phyloP scores from a whole-genome alignment of 768 basidiomycete genomes.

The Suillus tomentosus region DNA sequence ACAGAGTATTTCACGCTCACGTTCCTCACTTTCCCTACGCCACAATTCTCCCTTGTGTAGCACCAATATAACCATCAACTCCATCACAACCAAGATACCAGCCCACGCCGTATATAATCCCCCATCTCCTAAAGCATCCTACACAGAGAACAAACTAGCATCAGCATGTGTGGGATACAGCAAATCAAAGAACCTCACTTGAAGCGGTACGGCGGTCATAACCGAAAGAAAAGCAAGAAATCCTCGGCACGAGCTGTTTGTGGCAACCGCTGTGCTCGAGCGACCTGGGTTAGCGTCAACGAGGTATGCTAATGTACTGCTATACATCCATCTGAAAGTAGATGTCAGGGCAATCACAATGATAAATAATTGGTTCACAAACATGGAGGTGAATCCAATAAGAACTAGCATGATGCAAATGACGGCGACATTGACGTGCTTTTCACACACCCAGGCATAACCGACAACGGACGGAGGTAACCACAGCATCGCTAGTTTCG shows the following conservation, averaged over 20 bases:
- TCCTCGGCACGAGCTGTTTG: slow-evolving; percentile 79
- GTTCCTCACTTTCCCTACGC: slow-evolving; percentile 50
- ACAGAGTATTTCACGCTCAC: slow-evolving; percentile 31
- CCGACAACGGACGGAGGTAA: slow-evolving; percentile 61
- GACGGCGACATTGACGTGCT: slow-evolving; percentile 63
- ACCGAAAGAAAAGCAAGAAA: slow-evolving; percentile 66
- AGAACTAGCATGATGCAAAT: slow-evolving; percentile 73
- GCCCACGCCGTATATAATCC: slow-evolving; percentile 73
- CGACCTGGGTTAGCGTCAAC: slow-evolving; percentile 86
- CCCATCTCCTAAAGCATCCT: slow-evolving; percentile 78
- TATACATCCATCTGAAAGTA: slow-evolving; percentile 53
- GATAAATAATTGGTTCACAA: slow-evolving; percentile 25
- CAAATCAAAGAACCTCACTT: slow-evolving; percentile 32
- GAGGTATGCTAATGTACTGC: slow-evolving; percentile 77
- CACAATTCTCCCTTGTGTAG: slow-evolving; percentile 58
- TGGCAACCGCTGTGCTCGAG: slow-evolving; percentile 72
- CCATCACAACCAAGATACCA: slow-evolving; percentile 53
- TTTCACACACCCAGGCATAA: slow-evolving; percentile 75
- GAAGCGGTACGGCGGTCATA: slow-evolving; percentile 74
- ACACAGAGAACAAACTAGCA: slow-evolving; percentile 8
- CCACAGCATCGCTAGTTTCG: slow-evolving; percentile 52
- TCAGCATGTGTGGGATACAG: not conserved
- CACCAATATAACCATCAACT: slow-evolving; percentile 58
- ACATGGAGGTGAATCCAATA: slow-evolving; percentile 77
- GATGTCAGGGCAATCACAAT: slow-evolving; percentile 7